Evolutionary conservation across 768 basidiomycete genomes (phyloP).

Genomic region (Leccinum obscurum): DNA sequence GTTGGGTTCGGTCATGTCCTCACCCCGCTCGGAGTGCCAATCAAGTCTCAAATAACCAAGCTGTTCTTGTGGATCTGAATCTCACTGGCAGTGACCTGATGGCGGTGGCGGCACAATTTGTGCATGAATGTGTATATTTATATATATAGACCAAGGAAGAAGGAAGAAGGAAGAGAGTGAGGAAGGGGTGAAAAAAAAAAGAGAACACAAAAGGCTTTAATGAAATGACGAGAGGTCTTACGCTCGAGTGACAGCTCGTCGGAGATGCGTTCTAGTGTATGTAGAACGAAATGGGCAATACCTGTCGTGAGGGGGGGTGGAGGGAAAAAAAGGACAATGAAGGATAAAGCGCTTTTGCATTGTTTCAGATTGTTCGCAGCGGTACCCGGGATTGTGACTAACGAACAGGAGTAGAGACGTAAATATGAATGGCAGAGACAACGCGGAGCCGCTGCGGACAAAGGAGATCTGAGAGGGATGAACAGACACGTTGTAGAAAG

Average conservation of each 20-base stretch:
- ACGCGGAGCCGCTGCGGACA: conserved; percentile 6
- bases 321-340: conserved; percentile 6
- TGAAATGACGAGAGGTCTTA: conserved; percentile 10
- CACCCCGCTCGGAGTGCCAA: neutral
- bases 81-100: neutral
- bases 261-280: neutral
- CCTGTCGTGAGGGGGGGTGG: neutral
- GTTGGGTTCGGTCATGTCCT: neutral
- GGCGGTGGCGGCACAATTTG: neutral
- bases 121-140: neutral
- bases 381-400: conserved; percentile 13
- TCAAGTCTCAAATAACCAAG: neutral
- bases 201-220: neutral
- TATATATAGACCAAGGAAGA: neutral
- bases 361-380: conserved; percentile 5
- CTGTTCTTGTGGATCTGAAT: neutral
- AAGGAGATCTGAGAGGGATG: conserved; percentile 1
- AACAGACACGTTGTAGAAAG: conserved; percentile 23
- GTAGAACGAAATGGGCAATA: neutral
- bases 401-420: conserved; percentile 17
- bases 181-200: neutral
- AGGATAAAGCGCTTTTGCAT: conserved; percentile 1
- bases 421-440: conserved; percentile 17
- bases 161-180: neutral
- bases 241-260: neutral